A percentile compares a stretch with the other conserved stretches of the same genome.
Evolutionary conservation across 164 flowering plant genomes (phyloP).

Genomic region (Litsea cubeba): DNA sequence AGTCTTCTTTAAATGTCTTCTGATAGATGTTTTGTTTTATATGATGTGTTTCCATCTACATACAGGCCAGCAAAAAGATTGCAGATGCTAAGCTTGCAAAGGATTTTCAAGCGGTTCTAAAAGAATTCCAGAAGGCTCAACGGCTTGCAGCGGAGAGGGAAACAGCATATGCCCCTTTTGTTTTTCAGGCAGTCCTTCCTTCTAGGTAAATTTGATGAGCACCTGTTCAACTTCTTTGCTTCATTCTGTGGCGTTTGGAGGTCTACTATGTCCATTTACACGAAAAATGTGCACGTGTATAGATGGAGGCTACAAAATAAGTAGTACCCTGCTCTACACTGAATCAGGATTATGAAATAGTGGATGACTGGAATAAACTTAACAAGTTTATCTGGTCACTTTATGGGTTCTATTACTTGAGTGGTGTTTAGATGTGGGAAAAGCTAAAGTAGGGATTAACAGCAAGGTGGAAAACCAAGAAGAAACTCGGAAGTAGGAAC

Average conservation of each 20-base stretch:
- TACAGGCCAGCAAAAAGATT: constrained; percentile 69
- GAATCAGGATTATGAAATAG: no score
- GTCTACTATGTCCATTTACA: background rate
- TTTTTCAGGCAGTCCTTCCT: constrained; percentile 43
- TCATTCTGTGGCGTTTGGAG: background rate
- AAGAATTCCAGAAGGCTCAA: constrained; percentile 81
- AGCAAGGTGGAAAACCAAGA: no score
- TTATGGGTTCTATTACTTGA: no score
- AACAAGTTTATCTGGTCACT: no score
- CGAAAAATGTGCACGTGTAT: background rate
- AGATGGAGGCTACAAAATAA: no score
- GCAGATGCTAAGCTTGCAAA: constrained; percentile 81
- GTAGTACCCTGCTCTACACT: no score
- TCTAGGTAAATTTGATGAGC: constrained; percentile 32
- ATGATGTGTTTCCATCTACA: constrained; percentile 4
- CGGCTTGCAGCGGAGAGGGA: constrained; percentile 75
- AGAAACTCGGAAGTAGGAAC: no score
- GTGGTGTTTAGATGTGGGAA: no score
- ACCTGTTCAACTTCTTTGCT: background rate
- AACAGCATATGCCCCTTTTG: constrained; percentile 55
- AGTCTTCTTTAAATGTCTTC: no score
- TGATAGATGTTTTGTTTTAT: background rate
- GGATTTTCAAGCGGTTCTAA: constrained; percentile 67
- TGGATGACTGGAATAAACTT: no score
- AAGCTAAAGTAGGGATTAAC: no score